Conservation (phyloP, 805 yeast genomes). For the Myxozyma monticola region DNA sequence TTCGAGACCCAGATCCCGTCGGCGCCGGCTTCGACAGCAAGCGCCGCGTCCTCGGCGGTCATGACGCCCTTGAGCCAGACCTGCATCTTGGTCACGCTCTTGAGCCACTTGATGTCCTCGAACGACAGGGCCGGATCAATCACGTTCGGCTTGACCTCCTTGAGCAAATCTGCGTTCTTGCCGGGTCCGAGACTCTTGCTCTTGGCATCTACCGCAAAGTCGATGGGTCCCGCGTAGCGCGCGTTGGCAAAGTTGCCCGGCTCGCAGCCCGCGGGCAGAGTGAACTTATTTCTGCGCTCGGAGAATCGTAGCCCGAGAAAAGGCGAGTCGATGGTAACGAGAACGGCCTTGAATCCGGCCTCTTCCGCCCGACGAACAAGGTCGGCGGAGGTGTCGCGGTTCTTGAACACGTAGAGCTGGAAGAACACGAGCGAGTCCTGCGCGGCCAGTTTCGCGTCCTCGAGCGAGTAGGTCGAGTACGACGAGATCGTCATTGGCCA, state of each 20-base stretch:
- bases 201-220: slow-evolving; percentile 22
- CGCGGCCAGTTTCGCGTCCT: slow-evolving; percentile 28
- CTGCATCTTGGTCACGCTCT: slow-evolving; percentile 45
- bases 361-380: slow-evolving; percentile 32
- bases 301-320: slow-evolving; percentile 55
- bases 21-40: slow-evolving; percentile 58
- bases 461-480: slow-evolving; percentile 28
- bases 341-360: slow-evolving; percentile 46
- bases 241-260: slow-evolving; percentile 34
- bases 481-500: slow-evolving; percentile 35
- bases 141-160: slow-evolving; percentile 20
- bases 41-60: slow-evolving; percentile 61
- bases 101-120: slow-evolving; percentile 35
- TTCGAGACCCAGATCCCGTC: slow-evolving; percentile 68
- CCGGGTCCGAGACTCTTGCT: slow-evolving; percentile 23
- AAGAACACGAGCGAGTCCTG: slow-evolving; percentile 23
- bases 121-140: slow-evolving; percentile 30
- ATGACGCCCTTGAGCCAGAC: slow-evolving; percentile 64
- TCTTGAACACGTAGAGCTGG: slow-evolving; percentile 34
- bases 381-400: slow-evolving; percentile 29
- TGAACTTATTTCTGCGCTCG: slow-evolving; percentile 41
- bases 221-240: slow-evolving; percentile 27
- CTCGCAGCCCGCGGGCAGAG: slow-evolving; percentile 31
- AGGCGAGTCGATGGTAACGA: slow-evolving; percentile 59
- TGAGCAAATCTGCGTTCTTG: slow-evolving; percentile 13